Percentiles rank a stretch among this genome's conserved stretches.
Conservation (phyloP, 2,329 filamentous ascomycete genomes). For the Hirsutella minnesotensis region DNA sequence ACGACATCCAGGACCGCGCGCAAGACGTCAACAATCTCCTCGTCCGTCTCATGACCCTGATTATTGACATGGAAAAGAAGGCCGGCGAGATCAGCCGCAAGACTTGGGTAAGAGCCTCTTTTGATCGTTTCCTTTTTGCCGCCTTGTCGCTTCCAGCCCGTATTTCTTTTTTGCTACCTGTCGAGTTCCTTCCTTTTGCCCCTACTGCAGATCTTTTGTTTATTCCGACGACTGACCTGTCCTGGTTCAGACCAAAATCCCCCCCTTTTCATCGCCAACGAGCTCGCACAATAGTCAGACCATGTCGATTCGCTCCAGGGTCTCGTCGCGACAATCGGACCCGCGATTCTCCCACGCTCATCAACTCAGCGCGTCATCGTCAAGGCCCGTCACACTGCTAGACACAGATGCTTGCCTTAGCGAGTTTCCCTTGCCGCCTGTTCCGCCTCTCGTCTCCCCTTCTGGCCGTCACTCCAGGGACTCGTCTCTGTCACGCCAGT, state of each 20-base stretch:
- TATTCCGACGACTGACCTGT: neutral
- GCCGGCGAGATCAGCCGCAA: slow-evolving; percentile 74
- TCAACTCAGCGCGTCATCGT: slow-evolving; percentile 7
- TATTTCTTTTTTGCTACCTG: neutral
- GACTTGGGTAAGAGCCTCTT: slow-evolving; percentile 47
- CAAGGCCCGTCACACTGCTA: slow-evolving; percentile 4
- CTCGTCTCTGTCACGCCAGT: neutral
- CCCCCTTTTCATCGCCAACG: slow-evolving; percentile 8
- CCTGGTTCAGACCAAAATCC: slow-evolving; percentile 9
- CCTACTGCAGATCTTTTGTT: neutral
- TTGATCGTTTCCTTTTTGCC: neutral
- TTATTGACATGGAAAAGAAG: slow-evolving; percentile 75
- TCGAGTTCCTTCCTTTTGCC: neutral
- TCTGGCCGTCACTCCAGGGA: neutral
- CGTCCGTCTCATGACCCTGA: slow-evolving; percentile 61
- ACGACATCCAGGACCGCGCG: slow-evolving; percentile 62
- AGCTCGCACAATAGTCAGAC: neutral
- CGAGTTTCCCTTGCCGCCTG: slow-evolving; percentile 11
- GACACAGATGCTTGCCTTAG: slow-evolving; percentile 8
- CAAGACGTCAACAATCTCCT: slow-evolving; percentile 58
- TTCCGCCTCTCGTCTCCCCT: slow-evolving; percentile 9
- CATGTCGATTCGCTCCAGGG: slow-evolving; percentile 2
- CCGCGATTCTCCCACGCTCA: neutral
- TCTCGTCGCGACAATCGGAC: slow-evolving; percentile 3
- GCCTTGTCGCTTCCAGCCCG: neutral